These are phyloP conservation scores for Lanzia echinophila DNA, from an alignment of 2,329 filamentous ascomycete genomes.

Conservation along the genomic window DNA sequence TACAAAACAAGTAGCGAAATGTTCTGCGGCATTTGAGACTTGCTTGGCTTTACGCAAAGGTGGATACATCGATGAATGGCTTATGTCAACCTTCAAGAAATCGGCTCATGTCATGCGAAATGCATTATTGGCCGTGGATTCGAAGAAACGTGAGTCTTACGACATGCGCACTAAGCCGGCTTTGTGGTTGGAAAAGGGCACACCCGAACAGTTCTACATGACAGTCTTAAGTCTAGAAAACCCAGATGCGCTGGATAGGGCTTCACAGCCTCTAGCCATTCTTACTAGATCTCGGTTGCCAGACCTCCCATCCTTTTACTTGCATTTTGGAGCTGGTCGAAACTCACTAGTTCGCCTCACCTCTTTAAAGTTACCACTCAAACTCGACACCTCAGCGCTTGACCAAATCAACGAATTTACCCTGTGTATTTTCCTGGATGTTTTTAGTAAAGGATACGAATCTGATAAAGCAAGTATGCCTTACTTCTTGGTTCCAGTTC, in stretches of 20 bases:
- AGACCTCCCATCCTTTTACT: conserved; percentile 55
- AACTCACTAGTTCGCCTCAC: conserved; percentile 51
- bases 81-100: conserved; percentile 68
- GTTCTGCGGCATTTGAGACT: conserved; percentile 79
- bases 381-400: conserved; percentile 38
- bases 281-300: conserved; percentile 63
- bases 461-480: conserved; percentile 57
- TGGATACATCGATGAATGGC: conserved; percentile 63
- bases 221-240: conserved; percentile 53
- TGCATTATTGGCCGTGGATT: conserved; percentile 72
- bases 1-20: conserved; percentile 75
- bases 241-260: conserved; percentile 48
- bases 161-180: conserved; percentile 71
- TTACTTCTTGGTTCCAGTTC: conserved; percentile 72
- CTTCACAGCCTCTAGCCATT: conserved; percentile 59
- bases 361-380: conserved; percentile 38
- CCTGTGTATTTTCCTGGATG: conserved; percentile 66
- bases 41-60: conserved; percentile 63
- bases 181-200: conserved; percentile 54
- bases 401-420: conserved; percentile 64
- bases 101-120: conserved; percentile 78
- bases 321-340: conserved; percentile 63
- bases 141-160: conserved; percentile 69
- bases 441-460: conserved; percentile 85
- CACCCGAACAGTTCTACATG: conserved; percentile 50